Percentiles rank a stretch among this genome's conserved stretches.
Evolutionary conservation across 306 rosid genomes (phyloP).

Genomic region (Malus fusca): DNA sequence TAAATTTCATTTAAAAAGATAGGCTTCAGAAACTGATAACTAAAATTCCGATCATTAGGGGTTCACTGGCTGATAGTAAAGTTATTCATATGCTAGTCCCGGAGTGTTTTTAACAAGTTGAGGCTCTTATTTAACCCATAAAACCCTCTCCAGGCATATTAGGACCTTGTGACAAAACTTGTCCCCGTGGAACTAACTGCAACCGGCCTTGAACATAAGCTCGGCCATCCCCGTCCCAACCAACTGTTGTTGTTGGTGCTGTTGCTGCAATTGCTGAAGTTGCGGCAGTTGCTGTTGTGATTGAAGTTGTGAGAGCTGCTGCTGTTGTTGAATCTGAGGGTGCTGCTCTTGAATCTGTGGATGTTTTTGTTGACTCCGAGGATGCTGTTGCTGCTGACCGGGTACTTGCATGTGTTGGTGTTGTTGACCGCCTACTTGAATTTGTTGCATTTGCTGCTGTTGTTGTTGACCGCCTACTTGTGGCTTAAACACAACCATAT

Average conservation of each 20-base stretch:
- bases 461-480: constrained; percentile 77
- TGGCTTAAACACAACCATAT: constrained; percentile 94
- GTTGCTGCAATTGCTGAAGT: constrained; percentile 54
- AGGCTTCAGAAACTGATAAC: neutral
- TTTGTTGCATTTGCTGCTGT: constrained; percentile 21
- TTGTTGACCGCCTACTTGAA: neutral
- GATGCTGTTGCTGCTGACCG: constrained; percentile 43
- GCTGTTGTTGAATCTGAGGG: constrained; percentile 30
- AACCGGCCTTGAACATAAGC: constrained; percentile 76
- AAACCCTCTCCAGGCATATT: constrained; percentile 75
- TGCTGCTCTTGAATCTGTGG: constrained; percentile 32
- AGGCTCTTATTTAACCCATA: constrained; percentile 41
- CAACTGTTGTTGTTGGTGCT: constrained; percentile 75
- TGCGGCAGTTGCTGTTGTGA: constrained; percentile 46
- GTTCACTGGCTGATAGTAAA: neutral
- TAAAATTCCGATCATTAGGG: neutral
- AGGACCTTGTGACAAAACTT: constrained; percentile 66
- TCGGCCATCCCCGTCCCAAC: constrained; percentile 74
- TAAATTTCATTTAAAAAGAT: neutral
- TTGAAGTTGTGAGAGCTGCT: constrained; percentile 53
- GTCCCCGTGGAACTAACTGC: constrained; percentile 78
- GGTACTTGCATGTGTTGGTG: constrained; percentile 3
- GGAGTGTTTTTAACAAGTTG: neutral
- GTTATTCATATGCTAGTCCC: neutral
- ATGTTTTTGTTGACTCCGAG: constrained; percentile 30